Conservation (phyloP, 2,329 filamentous ascomycete species). For the Botrytis hyacinthi region DNA sequence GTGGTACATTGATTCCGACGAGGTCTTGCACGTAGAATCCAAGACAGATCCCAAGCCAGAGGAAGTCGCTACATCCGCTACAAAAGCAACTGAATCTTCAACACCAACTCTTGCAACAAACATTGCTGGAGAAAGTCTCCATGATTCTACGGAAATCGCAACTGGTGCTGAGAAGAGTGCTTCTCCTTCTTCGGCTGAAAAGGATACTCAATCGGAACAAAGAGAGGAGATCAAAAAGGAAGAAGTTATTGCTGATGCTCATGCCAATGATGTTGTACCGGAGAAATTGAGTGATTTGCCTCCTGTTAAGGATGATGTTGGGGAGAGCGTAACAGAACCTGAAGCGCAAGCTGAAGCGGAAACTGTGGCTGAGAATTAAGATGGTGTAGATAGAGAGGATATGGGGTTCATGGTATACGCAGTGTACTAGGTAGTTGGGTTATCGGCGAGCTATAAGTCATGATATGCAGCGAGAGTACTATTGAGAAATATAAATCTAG, state of each 20-base stretch:
- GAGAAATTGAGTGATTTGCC: conserved; percentile 26
- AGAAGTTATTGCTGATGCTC: conserved; percentile 15
- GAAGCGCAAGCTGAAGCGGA: conserved; percentile 25
- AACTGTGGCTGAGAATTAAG: conserved; percentile 26
- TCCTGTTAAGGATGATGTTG: conserved; percentile 19
- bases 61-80: not conserved
- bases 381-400: not conserved
- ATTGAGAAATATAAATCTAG: not conserved
- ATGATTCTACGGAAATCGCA: conserved; percentile 29
- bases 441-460: not conserved
- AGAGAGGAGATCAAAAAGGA: conserved; percentile 27
- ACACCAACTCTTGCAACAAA: conserved; percentile 33
- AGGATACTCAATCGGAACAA: conserved; percentile 25
- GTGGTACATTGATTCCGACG: conserved; percentile 45
- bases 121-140: conserved; percentile 29
- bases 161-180: conserved; percentile 22
- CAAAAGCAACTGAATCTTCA: conserved; percentile 28
- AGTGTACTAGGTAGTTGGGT: not conserved
- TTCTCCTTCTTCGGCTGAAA: conserved; percentile 21
- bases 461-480: not conserved
- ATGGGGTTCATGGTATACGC: not conserved
- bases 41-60: conserved; percentile 4
- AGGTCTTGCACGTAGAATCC: conserved; percentile 38
- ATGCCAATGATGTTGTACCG: conserved; percentile 22
- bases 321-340: conserved; percentile 10